Base-by-base conservation (phyloP, 345 rosid genomes). In the Chamaenerion angustifolium region DNA sequence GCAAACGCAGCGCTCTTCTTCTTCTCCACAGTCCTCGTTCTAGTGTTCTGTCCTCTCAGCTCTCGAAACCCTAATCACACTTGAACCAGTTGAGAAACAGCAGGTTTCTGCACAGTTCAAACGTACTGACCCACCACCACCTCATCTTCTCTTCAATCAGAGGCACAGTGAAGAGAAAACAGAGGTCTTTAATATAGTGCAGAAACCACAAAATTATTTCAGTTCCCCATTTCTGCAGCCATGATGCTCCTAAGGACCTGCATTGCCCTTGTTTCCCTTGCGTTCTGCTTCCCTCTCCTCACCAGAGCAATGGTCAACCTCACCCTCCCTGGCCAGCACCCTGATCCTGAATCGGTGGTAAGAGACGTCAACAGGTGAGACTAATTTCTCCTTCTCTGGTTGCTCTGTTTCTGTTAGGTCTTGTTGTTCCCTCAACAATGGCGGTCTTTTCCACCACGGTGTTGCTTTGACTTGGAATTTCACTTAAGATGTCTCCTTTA, bases 361-460 rank as follows among this genome's bases (percentile, higher is more conserved):
- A 78, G 63, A 58, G 92, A 83, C 45, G 83, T 90, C 66, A 90
- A 72, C 55, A 76, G 98, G 98, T 76, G 76, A 46, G 42, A 51
- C 48, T 3, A 17, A 49, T 64, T 55, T 46, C 19, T 16, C 49
- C 49, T 45, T 52, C 9, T 2, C 8, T 27, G 42, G 11, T 40
- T 23, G n/a, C 53, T 57, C 23, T 45, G 12, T 27, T 14, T 19
- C 25, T 46, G 49, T 19, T 48, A 10, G 31, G 9, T 5, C 19
- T 48, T 13, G 37, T 31, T 31, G 37, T 31, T 31, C 6, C 1
- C 37, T 31, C 37, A 31, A 31, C 37, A 31, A 31, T 31, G 37
- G 37, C 37, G 37, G 1, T 31, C 37, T 31, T 31, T 31, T 31
- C 6, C 37, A 31, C 37, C 3, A 31, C 5, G 37, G 1, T 31